Percentiles rank a stretch among this genome's conserved stretches.
Evolutionary conservation across 768 basidiomycete genomes (phyloP).

Genomic region (Pluteus cervinus): DNA sequence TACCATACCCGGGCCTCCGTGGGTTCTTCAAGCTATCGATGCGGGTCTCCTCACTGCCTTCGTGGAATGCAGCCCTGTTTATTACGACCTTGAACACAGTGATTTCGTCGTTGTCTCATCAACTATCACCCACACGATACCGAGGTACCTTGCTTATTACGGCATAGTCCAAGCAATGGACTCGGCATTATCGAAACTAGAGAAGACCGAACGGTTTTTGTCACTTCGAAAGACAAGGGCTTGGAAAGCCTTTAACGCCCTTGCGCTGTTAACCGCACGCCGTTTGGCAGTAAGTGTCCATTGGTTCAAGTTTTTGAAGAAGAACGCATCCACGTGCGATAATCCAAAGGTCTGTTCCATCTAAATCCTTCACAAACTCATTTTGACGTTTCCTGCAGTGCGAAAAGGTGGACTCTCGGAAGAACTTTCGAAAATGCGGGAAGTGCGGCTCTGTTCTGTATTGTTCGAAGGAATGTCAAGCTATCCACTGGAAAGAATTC

Average conservation of each 20-base stretch:
- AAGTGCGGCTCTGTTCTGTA: neutral
- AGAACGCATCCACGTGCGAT: conserved; percentile 27
- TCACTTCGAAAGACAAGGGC: conserved; percentile 12
- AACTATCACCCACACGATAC: too few species aligned
- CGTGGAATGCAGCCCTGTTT: too few species aligned
- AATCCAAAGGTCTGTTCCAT: conserved; percentile 21
- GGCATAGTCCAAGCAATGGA: conserved; percentile 27
- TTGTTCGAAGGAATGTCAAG: conserved; percentile 5
- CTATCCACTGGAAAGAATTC: neutral
- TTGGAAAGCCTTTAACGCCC: too few species aligned
- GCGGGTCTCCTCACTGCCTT: too few species aligned
- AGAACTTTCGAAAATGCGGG: conserved; percentile 1
- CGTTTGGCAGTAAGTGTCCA: too few species aligned
- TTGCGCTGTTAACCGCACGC: too few species aligned
- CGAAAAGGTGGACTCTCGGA: conserved; percentile 26
- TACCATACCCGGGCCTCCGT: too few species aligned
- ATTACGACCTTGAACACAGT: too few species aligned
- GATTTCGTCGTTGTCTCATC: too few species aligned
- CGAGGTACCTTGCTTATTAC: conserved; percentile 31
- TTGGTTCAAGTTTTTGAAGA: too few species aligned
- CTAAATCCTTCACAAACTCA: neutral
- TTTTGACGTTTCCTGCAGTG: conserved; percentile 19
- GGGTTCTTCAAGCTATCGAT: too few species aligned
- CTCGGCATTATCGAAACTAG: conserved; percentile 17
- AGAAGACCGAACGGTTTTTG: conserved; percentile 13